These are phyloP conservation scores for Forsythia suspensa DNA, from an alignment of 257 asterid species.

Conservation along the genomic window DNA sequence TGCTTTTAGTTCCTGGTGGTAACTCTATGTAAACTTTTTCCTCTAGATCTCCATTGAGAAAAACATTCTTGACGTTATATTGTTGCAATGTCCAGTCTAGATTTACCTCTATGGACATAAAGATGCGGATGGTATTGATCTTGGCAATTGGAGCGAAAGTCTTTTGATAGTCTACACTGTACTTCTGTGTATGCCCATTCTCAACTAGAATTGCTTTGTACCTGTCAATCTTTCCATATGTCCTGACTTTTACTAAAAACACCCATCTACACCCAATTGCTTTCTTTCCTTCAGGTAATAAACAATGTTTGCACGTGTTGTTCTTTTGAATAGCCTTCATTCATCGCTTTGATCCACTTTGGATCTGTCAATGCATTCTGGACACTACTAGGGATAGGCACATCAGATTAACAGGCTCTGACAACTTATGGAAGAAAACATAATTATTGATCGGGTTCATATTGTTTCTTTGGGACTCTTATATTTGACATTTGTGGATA, in stretches of 20 bases:
- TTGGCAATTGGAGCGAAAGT: no score
- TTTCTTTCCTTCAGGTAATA: not conserved
- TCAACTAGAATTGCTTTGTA: not conserved
- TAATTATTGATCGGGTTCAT: slow-evolving; percentile 3
- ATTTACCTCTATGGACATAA: no score
- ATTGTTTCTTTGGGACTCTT: slow-evolving; percentile 9
- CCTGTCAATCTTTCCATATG: not conserved
- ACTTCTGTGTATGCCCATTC: no score
- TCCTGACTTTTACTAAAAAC: not conserved
- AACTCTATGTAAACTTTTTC: no score
- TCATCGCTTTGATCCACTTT: not conserved
- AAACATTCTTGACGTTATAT: no score
- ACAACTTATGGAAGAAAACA: not conserved
- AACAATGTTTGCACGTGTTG: not conserved
- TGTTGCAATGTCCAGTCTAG: no score
- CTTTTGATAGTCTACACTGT: no score
- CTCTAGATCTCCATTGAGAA: not conserved
- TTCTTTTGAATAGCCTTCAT: not conserved
- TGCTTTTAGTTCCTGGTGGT: not conserved
- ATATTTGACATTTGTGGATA: not conserved
- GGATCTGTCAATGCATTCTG: not conserved
- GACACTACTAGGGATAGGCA: slow-evolving; percentile 3
- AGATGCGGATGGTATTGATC: no score
- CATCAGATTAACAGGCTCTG: not conserved
- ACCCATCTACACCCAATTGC: not conserved